Evolutionary conservation across 2,329 filamentous ascomycete species (phyloP).

Genomic region (Diaporthe capsici): DNA sequence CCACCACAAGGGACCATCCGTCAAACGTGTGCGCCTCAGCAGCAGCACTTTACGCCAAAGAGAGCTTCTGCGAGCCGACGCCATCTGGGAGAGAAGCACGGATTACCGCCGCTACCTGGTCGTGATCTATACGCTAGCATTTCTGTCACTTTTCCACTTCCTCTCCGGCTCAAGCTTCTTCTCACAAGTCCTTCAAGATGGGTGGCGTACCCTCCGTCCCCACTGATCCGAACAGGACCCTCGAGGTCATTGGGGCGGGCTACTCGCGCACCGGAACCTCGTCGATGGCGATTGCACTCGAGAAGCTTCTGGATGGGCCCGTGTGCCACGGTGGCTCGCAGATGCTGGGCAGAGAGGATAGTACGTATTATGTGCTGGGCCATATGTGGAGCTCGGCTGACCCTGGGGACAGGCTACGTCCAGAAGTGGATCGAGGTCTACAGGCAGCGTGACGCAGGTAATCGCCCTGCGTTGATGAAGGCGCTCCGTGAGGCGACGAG

Average conservation of each 20-base stretch:
- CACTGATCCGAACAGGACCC: slow-evolving; percentile 23
- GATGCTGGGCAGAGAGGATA: slow-evolving; percentile 25
- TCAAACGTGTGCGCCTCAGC: background rate
- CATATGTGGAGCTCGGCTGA: background rate
- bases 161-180: background rate
- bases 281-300: slow-evolving; percentile 19
- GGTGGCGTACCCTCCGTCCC: slow-evolving; percentile 27
- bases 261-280: slow-evolving; percentile 31
- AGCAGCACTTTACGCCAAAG: background rate
- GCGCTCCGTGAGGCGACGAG: slow-evolving; percentile 49
- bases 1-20: background rate
- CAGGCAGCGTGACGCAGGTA: slow-evolving; percentile 8
- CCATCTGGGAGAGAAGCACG: background rate
- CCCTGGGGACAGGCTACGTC: background rate
- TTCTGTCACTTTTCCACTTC: background rate
- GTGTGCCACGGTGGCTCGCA: slow-evolving; percentile 22
- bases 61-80: background rate
- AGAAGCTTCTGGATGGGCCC: slow-evolving; percentile 24
- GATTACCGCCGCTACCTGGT: background rate
- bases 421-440: slow-evolving; percentile 27
- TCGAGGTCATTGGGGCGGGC: slow-evolving; percentile 29
- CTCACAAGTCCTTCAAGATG: slow-evolving; percentile 8
- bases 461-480: slow-evolving; percentile 25
- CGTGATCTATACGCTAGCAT: background rate
- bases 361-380: background rate